Evolutionary conservation across 2,329 filamentous ascomycete genomes (phyloP).

Genomic region (Sporothrix inflata): DNA sequence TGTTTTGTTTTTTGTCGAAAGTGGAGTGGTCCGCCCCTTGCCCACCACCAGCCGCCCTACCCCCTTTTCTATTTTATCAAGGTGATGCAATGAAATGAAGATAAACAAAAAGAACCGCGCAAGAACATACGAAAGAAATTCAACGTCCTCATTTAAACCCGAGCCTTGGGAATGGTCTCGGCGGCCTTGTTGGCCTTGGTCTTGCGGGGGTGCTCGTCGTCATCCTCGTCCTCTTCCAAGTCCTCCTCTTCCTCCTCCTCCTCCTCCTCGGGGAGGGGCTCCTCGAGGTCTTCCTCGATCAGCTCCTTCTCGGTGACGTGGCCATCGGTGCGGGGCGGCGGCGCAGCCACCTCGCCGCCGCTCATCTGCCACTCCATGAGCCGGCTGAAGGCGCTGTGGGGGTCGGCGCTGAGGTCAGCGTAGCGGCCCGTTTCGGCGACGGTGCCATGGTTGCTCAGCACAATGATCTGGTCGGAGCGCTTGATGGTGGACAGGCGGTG

Average conservation of each 20-base stretch:
- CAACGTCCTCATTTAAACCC: background rate
- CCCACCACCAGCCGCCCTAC: background rate
- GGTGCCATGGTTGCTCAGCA: constrained; percentile 80
- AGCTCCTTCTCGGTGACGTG: constrained; percentile 57
- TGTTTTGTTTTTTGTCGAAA: constrained; percentile 15
- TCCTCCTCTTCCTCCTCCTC: constrained; percentile 33
- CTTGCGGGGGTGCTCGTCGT: constrained; percentile 18
- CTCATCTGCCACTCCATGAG: constrained; percentile 99
- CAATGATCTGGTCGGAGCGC: constrained; percentile 90
- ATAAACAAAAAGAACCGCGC: background rate
- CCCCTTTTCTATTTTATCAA: background rate
- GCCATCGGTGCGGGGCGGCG: constrained; percentile 39
- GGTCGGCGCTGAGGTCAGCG: constrained; percentile 70
- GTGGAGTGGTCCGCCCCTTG: constrained; percentile 3
- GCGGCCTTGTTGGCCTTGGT: background rate
- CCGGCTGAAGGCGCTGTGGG: constrained; percentile 84
- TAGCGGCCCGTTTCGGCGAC: constrained; percentile 93
- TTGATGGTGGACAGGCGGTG: constrained; percentile 97
- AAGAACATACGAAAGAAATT: background rate
- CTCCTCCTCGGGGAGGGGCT: constrained; percentile 44
- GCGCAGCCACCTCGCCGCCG: constrained; percentile 67
- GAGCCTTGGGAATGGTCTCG: background rate
- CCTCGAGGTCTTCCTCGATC: constrained; percentile 54
- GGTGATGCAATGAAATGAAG: background rate
- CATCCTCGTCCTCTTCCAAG: background rate